A percentile compares a stretch with the other conserved stretches of the same genome.
phyloP scores from a whole-genome alignment of 176 grass and related monocot species.

The Raddia distichophylla region DNA sequence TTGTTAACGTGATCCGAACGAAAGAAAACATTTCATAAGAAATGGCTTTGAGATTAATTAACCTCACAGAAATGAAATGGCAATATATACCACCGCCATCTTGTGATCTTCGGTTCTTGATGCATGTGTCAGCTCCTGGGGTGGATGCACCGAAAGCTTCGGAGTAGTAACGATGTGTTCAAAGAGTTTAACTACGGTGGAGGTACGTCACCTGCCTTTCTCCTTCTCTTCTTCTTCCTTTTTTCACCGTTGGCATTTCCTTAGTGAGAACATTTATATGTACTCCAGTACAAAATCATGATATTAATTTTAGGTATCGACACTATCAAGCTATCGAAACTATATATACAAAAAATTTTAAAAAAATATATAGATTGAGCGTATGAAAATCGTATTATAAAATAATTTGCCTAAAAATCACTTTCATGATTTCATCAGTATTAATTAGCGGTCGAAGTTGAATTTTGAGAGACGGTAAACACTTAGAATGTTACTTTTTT shows the following conservation, averaged over 20 bases:
- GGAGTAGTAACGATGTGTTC: slow-evolving; percentile 71
- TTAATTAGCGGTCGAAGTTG: too few species aligned
- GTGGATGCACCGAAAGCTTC: slow-evolving; percentile 96
- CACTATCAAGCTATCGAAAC: too few species aligned
- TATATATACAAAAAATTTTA: too few species aligned
- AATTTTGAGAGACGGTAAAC: too few species aligned
- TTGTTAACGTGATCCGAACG: background rate
- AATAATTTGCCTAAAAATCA: too few species aligned
- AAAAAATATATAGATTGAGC: too few species aligned
- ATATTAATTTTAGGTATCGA: too few species aligned
- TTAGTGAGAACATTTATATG: background rate
- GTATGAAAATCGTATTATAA: too few species aligned
- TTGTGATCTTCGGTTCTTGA: background rate
- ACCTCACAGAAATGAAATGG: background rate
- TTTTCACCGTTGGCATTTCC: background rate
- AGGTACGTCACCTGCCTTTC: slow-evolving; percentile 34
- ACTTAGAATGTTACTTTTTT: too few species aligned
- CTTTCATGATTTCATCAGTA: too few species aligned
- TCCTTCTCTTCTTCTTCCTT: background rate
- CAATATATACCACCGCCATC: background rate
- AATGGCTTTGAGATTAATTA: background rate
- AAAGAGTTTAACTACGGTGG: slow-evolving; percentile 61
- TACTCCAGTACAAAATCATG: too few species aligned
- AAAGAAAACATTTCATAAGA: background rate
- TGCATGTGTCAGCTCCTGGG: slow-evolving; percentile 62